Base-by-base conservation (phyloP, 768 basidiomycete species). In the Hypholoma fasciculare region DNA sequence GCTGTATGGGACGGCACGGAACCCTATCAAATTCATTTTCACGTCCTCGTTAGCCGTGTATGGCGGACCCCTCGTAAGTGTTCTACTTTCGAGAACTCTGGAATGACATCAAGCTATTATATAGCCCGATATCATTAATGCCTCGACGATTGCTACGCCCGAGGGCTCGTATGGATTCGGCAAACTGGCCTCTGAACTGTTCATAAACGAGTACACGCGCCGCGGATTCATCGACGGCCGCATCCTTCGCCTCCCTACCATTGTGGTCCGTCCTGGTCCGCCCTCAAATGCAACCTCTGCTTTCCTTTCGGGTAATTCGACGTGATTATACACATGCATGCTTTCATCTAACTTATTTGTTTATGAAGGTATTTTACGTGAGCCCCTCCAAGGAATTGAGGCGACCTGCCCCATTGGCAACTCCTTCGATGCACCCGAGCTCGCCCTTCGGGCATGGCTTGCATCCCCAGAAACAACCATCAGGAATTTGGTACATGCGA, bases 31-130 rank as follows among this genome's bases (percentile, higher is more conserved):
- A 61, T 84, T 85, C 72, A 77, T 86, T 61, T 84, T 84, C 67
- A 78, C 84, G 0, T 85, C 84, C 1, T 82, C 82, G 2, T 69
- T 85, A 17, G 85, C 85, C 17, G 83, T 86, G 3, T 85, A 84
- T 65, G 84, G 84, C 58, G 83, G 84, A 5, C 80, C 81, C 60
- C 61, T 80, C 23, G 79, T 80, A 58, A 13, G 30, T 5, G 14
- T 4, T 40, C 7, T 27, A 1, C 17, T n/a, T 42, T 12, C n/a
- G 23, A 4, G 23, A 23, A 4, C 23, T 23, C n/a, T n/a, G n/a
- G n/a, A n/a, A n/a, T 27, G 20, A 49, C 19, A 17, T n/a, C 49
- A n/a, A n/a, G 12, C 19, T 7, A 14, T 39, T 11, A 19, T 48
- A 42, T 17, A 63, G 79, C 79, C 79, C 11, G 68, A 78, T 16